These are phyloP conservation scores for Paramecium pentaurelia DNA, from an alignment of 73 alveolate genomes.

Conservation along the genomic window DNA sequence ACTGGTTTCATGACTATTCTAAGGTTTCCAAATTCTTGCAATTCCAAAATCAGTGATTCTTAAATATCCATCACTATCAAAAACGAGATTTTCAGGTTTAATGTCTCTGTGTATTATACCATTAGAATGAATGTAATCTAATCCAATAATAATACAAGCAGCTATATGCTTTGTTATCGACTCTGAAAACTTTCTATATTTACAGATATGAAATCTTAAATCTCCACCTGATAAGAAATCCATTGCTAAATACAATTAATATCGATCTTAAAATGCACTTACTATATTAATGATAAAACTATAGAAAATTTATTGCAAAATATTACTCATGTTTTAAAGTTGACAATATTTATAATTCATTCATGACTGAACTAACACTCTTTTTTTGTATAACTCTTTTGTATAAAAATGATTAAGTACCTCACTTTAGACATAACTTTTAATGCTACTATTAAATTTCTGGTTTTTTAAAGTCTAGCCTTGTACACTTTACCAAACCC, in stretches of 20 bases:
- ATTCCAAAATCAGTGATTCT: constrained; percentile 93
- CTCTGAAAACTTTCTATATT: constrained; percentile 81
- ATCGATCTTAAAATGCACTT: constrained; percentile 89
- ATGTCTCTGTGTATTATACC: constrained; percentile 93
- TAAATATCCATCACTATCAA: constrained; percentile 80
- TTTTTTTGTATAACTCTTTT: constrained; percentile 73
- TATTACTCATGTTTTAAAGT: constrained; percentile 67
- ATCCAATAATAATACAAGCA: constrained; percentile 71
- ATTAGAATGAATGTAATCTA: constrained; percentile 88
- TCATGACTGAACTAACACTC: constrained; percentile 81
- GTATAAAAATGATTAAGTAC: neutral
- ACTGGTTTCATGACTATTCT: constrained; percentile 85
- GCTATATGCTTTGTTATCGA: constrained; percentile 68
- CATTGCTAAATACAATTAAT: constrained; percentile 84
- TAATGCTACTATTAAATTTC: constrained; percentile 45
- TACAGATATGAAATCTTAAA: constrained; percentile 76
- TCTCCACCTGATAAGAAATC: constrained; percentile 93
- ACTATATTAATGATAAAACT: constrained; percentile 86
- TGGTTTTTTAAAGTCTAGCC: constrained; percentile 78
- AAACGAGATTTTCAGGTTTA: constrained; percentile 95
- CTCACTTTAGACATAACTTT: constrained; percentile 65
- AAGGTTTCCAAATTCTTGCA: constrained; percentile 82
- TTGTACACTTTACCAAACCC: constrained; percentile 69
- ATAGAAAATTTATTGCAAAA: neutral
- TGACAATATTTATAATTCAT: constrained; percentile 82